These are phyloP conservation scores for Parathielavia appendiculata DNA, from an alignment of 495 filamentous ascomycete species.

Conservation along the genomic window DNA sequence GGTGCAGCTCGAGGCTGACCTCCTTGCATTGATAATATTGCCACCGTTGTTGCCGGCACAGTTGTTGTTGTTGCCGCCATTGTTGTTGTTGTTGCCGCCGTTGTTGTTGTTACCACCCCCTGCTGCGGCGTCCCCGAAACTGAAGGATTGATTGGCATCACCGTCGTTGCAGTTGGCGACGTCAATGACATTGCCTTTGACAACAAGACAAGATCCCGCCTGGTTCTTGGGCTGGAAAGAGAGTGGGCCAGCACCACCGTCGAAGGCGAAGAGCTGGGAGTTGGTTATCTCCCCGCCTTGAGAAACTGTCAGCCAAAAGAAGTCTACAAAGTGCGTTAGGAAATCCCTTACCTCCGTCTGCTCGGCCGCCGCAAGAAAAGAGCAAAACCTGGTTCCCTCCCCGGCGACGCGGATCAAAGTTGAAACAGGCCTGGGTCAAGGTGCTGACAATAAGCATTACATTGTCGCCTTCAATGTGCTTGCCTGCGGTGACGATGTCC, in stretches of 20 bases:
- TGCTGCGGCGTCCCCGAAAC: slow-evolving; percentile 35
- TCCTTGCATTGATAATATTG: background rate
- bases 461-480: slow-evolving; percentile 42
- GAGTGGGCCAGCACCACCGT: slow-evolving; percentile 38
- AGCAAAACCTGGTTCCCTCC: slow-evolving; percentile 46
- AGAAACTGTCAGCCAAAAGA: slow-evolving; percentile 12
- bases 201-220: slow-evolving; percentile 41
- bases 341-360: slow-evolving; percentile 41
- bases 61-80: slow-evolving; percentile 3
- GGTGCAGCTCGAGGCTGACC: slow-evolving; percentile 20
- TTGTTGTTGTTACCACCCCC: slow-evolving; percentile 9
- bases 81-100: slow-evolving; percentile 4
- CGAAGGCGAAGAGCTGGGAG: slow-evolving; percentile 47
- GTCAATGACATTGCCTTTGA: slow-evolving; percentile 43
- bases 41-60: background rate
- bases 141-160: slow-evolving; percentile 44
- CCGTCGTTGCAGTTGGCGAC: slow-evolving; percentile 39
- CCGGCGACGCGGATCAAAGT: slow-evolving; percentile 48
- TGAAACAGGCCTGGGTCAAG: slow-evolving; percentile 52
- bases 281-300: slow-evolving; percentile 44
- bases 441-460: slow-evolving; percentile 50
- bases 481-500: slow-evolving; percentile 51
- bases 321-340: background rate
- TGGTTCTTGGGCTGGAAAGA: slow-evolving; percentile 41
- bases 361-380: slow-evolving; percentile 54